Conservation (phyloP, 805 yeast species). For the Pichia gijzeniarum region DNA sequence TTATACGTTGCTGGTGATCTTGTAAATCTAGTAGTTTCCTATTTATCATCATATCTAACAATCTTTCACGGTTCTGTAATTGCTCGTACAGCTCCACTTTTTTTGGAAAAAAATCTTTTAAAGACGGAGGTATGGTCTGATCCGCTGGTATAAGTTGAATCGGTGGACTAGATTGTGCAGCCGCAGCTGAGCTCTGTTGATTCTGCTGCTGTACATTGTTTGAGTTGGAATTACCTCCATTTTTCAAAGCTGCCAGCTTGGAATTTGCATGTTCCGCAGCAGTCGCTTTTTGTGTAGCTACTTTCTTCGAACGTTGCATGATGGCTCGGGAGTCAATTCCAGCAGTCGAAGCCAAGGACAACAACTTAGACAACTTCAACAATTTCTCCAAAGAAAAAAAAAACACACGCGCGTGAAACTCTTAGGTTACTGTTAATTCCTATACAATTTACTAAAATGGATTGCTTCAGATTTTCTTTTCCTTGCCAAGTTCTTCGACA, state of each 20-base stretch:
- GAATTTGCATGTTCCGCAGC: neutral
- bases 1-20: slow-evolving; percentile 43
- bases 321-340: no score
- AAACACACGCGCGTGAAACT: no score
- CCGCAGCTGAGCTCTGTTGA: neutral
- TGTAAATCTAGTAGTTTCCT: slow-evolving; percentile 83
- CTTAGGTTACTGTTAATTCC: no score
- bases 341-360: no score
- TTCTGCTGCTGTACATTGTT: slow-evolving; percentile 1
- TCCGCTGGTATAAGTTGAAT: slow-evolving; percentile 33
- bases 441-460: no score
- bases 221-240: no score
- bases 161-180: slow-evolving; percentile 19
- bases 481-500: slow-evolving; percentile 59
- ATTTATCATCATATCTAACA: slow-evolving; percentile 72
- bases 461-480: slow-evolving; percentile 13
- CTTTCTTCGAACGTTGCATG: slow-evolving; percentile 6
- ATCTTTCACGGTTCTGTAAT: slow-evolving; percentile 73
- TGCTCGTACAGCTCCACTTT: slow-evolving; percentile 64
- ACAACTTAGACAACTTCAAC: no score
- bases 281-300: neutral
- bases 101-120: slow-evolving; percentile 30
- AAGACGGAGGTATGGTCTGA: slow-evolving; percentile 25
- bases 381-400: no score
- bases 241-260: neutral